Conservation (phyloP, 2,329 filamentous ascomycete genomes). For the Arthrobotrys sphaeroides region DNA sequence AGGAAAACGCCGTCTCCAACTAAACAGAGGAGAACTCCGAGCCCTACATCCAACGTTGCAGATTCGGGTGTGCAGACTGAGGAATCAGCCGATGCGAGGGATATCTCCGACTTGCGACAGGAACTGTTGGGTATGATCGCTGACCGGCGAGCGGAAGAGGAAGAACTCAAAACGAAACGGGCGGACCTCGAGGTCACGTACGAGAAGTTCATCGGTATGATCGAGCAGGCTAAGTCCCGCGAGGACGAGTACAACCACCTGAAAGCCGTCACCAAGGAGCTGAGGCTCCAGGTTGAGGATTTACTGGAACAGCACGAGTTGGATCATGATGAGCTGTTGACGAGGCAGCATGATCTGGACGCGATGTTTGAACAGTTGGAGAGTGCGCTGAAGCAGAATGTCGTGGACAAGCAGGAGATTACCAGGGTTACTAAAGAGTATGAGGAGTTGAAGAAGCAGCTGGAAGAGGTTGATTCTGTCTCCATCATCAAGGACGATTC, state of each 20-base stretch:
- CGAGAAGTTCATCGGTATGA: conserved; percentile 45
- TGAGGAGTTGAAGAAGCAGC: conserved; percentile 37
- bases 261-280: conserved; percentile 25
- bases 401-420: conserved; percentile 47
- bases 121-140: conserved; percentile 39
- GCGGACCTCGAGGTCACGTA: conserved; percentile 47
- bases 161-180: conserved; percentile 23
- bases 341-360: conserved; percentile 45
- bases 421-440: conserved; percentile 17
- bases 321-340: conserved; percentile 45
- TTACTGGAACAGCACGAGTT: conserved; percentile 45
- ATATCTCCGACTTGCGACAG: conserved; percentile 26
- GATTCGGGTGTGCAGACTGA: conserved; percentile 28
- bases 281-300: conserved; percentile 39
- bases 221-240: conserved; percentile 34
- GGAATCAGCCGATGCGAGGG: conserved; percentile 8
- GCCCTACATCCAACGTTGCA: conserved; percentile 6
- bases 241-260: conserved; percentile 37
- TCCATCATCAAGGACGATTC: conserved; percentile 41
- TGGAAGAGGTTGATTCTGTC: conserved; percentile 38
- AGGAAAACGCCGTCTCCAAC: conserved; percentile 43
- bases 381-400: conserved; percentile 40
- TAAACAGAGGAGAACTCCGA: conserved; percentile 27
- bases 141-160: conserved; percentile 35
- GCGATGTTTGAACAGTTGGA: conserved; percentile 42